Conservation (phyloP, 192 early-diverging fungal genomes). For the Spizellomyces punctatus region DNA sequence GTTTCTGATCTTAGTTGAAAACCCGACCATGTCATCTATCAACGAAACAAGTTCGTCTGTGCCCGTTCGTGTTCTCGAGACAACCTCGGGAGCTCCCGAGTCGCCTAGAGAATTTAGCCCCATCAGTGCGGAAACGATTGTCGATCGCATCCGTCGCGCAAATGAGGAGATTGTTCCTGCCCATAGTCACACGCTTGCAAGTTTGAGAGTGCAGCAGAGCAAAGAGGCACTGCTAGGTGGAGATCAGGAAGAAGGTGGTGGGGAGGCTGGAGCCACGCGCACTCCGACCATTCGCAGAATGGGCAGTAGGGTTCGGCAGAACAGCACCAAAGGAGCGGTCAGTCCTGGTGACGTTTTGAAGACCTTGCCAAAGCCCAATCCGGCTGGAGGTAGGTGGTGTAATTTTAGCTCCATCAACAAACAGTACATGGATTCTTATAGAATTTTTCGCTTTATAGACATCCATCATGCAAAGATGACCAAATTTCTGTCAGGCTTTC, state of each 20-base stretch:
- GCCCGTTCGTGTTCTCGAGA: no score
- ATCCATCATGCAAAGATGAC: conserved; percentile 11
- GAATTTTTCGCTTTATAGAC: background rate
- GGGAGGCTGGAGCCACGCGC: no score
- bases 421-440: no score
- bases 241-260: background rate
- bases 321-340: background rate
- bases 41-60: no score
- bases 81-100: no score
- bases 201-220: conserved; percentile 5
- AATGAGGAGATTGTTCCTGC: conserved; percentile 30
- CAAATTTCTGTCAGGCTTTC: conserved; percentile 42
- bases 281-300: background rate
- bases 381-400: no score
- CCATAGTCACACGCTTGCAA: conserved; percentile 1
- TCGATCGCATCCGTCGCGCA: conserved; percentile 22
- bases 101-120: background rate
- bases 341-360: background rate
- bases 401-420: no score
- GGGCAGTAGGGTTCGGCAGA: conserved; percentile 1
- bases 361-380: background rate
- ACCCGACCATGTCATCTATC: no score
- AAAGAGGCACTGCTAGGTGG: background rate
- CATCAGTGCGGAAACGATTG: conserved; percentile 1
- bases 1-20: no score